Evolutionary conservation across 305 asterid species (phyloP).

Genomic region (Solanum hybrid): DNA sequence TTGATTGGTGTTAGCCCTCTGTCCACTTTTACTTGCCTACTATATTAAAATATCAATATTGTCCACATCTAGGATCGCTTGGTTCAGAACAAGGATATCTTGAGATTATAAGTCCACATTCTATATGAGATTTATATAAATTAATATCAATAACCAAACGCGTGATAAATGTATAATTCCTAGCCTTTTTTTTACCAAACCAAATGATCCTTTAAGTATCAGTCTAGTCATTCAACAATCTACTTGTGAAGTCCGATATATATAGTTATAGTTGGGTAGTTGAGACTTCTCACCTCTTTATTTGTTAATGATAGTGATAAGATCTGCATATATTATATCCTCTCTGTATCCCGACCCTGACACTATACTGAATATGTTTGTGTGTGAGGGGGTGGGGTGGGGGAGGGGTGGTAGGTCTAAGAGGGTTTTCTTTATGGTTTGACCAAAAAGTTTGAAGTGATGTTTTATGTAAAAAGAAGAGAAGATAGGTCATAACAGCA

Average conservation of each 20-base stretch:
- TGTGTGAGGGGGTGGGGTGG: background rate
- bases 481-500: slow-evolving; percentile 17
- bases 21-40: background rate
- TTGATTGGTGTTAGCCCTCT: background rate
- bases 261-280: background rate
- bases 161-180: background rate
- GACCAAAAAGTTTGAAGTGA: slow-evolving; percentile 9
- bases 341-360: too few relatives aligned
- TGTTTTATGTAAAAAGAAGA: slow-evolving; percentile 14
- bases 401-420: background rate
- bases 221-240: background rate
- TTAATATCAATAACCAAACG: background rate
- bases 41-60: background rate
- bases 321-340: background rate
- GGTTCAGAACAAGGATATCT: background rate
- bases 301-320: background rate
- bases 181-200: background rate
- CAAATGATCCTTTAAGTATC: background rate
- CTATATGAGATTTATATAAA: background rate
- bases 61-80: background rate
- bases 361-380: background rate
- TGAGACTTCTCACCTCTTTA: background rate
- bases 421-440: background rate
- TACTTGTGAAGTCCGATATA: background rate
- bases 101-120: background rate